phyloP scores from a whole-genome alignment of 345 rosid species.

The Sapria himalayana region DNA sequence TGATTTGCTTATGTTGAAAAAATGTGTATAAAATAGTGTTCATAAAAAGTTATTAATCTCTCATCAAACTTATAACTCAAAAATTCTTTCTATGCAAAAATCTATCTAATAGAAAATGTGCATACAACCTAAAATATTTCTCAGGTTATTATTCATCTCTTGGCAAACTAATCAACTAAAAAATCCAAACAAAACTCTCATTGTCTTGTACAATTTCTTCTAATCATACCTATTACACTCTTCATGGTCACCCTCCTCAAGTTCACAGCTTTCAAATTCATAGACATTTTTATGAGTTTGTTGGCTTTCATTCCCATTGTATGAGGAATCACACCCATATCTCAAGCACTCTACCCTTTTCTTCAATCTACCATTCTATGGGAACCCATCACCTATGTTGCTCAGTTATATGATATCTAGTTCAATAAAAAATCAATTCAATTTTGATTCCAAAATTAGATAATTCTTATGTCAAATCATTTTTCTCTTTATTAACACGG shows the following conservation, averaged over 20 bases:
- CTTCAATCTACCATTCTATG: conserved; percentile 40
- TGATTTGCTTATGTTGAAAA: no score
- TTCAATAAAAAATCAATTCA: conserved; percentile 36
- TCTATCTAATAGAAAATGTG: no score
- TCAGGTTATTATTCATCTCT: no score
- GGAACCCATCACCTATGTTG: conserved; percentile 51
- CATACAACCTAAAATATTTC: no score
- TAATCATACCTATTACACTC: conserved; percentile 34
- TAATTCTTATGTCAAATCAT: no score
- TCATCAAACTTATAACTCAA: no score
- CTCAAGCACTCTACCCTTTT: conserved; percentile 56
- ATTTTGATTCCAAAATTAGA: conserved; percentile 19
- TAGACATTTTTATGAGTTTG: conserved; percentile 54
- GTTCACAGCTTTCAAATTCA: conserved; percentile 35
- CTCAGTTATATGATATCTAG: conserved; percentile 57
- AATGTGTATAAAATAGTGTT: no score
- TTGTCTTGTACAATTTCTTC: conserved; percentile 70
- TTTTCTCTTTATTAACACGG: no score
- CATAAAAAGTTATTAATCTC: no score
- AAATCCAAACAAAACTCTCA: no score
- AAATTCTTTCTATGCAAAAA: no score
- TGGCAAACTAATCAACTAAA: no score
- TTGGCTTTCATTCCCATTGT: conserved; percentile 86
- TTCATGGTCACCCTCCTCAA: conserved; percentile 41
- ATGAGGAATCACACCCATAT: conserved; percentile 57